These are phyloP conservation scores for Lepraria neglecta DNA, from an alignment of 495 filamentous ascomycete species.

Conservation along the genomic window DNA sequence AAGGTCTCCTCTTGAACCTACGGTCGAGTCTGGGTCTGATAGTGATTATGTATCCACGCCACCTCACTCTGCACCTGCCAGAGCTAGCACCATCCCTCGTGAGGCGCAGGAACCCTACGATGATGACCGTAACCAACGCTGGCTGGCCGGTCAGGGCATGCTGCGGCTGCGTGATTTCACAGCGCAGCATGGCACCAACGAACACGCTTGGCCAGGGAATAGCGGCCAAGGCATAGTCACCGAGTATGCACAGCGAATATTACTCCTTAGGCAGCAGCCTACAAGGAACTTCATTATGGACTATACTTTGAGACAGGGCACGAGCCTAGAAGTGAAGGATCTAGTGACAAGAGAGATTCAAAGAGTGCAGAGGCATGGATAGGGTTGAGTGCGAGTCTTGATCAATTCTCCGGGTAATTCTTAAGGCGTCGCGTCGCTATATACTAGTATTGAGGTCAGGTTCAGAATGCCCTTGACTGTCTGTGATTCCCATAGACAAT, in stretches of 20 bases:
- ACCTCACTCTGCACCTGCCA: neutral
- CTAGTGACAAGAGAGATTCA: constrained; percentile 10
- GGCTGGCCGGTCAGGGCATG: constrained; percentile 24
- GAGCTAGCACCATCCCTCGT: neutral
- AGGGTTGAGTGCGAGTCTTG: neutral
- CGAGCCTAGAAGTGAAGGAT: constrained; percentile 19
- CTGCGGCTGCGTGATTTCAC: constrained; percentile 26
- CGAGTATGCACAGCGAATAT: constrained; percentile 27
- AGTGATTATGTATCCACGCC: neutral
- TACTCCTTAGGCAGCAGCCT: constrained; percentile 21
- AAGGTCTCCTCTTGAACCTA: neutral
- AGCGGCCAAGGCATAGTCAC: constrained; percentile 15
- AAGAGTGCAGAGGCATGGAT: neutral
- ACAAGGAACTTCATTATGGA: constrained; percentile 26
- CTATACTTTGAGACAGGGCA: constrained; percentile 26
- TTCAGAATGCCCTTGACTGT: too few relatives aligned
- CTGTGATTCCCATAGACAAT: too few relatives aligned
- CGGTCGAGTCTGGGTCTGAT: neutral
- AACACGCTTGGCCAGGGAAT: constrained; percentile 17
- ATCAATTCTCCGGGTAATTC: too few relatives aligned
- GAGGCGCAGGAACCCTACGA: constrained; percentile 18
- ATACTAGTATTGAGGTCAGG: too few relatives aligned
- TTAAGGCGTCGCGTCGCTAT: too few relatives aligned
- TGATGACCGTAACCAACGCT: constrained; percentile 26
- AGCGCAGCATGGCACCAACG: constrained; percentile 24